Conservation (phyloP, 345 rosid genomes). For the Ceriops tagal region DNA sequence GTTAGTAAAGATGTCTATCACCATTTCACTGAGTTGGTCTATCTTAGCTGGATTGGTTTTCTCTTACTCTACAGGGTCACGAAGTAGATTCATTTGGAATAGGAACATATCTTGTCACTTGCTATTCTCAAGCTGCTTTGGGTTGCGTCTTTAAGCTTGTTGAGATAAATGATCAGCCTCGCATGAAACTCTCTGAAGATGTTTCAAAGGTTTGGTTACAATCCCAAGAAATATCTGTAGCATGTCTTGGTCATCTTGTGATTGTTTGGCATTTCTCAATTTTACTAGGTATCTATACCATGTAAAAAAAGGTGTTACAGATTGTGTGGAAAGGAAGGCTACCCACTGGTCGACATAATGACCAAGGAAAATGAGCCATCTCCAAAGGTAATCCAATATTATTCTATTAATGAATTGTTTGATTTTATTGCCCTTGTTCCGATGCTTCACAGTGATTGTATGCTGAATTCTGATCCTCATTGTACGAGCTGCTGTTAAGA, state of each 20-base stretch:
- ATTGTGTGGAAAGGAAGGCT: slow-evolving; percentile 85
- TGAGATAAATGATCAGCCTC: slow-evolving; percentile 86
- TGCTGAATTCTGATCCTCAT: no score
- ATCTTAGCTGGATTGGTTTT: slow-evolving; percentile 7
- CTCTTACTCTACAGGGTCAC: slow-evolving; percentile 56
- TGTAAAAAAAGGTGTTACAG: slow-evolving; percentile 78
- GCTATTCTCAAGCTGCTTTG: slow-evolving; percentile 90
- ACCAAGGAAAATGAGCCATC: slow-evolving; percentile 83
- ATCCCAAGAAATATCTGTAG: slow-evolving; percentile 4
- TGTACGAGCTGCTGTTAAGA: no score
- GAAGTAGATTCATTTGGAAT: slow-evolving; percentile 93
- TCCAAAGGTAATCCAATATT: slow-evolving; percentile 54
- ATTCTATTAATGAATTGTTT: no score
- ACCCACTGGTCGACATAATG: slow-evolving; percentile 92
- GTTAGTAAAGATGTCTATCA: background rate
- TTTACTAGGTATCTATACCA: slow-evolving; percentile 79
- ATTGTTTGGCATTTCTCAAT: background rate
- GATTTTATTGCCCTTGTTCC: no score
- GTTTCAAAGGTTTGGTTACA: slow-evolving; percentile 68
- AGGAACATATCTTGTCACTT: slow-evolving; percentile 91
- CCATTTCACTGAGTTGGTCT: background rate
- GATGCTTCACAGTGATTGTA: no score
- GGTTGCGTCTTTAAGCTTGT: slow-evolving; percentile 99
- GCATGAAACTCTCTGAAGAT: slow-evolving; percentile 98
- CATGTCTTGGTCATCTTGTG: background rate